Conservation (phyloP, 202 grass and related monocot species). For the Schoenoplectus triqueter region DNA sequence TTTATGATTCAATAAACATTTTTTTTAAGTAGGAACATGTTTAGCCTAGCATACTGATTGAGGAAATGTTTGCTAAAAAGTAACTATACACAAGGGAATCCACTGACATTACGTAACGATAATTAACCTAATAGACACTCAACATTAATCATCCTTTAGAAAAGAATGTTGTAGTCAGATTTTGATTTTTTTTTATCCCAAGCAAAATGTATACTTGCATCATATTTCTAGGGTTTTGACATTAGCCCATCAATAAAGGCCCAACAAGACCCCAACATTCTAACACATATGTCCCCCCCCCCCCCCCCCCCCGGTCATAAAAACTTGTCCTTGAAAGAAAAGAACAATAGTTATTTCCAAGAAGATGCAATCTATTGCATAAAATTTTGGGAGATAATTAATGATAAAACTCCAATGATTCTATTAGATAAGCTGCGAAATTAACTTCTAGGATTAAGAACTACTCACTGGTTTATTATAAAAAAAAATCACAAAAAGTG, state of each 20-base stretch:
- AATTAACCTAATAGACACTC: not conserved
- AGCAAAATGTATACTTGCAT: too few species aligned
- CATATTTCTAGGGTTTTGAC: not conserved
- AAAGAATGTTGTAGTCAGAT: not conserved
- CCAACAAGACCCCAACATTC: not conserved
- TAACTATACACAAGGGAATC: not conserved
- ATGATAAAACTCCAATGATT: not conserved
- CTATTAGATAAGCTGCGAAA: not conserved
- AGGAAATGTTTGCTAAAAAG: not conserved
- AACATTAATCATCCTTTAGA: not conserved
- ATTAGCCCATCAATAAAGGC: not conserved
- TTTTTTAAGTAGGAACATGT: not conserved
- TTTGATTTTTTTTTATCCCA: not conserved
- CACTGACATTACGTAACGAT: not conserved
- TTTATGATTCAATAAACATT: not conserved
- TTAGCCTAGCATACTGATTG: not conserved
- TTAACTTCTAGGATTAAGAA: slow-evolving; percentile 3
- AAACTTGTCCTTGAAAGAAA: not conserved
- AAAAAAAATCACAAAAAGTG: not conserved
- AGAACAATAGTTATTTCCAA: not conserved
- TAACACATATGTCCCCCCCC: not conserved
- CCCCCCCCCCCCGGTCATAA: not conserved
- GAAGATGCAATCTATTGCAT: slow-evolving; percentile 9
- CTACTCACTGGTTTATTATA: not conserved
- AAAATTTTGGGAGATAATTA: not conserved